Base-by-base conservation (phyloP, 257 asterid genomes). In the Verbascum thapsus region DNA sequence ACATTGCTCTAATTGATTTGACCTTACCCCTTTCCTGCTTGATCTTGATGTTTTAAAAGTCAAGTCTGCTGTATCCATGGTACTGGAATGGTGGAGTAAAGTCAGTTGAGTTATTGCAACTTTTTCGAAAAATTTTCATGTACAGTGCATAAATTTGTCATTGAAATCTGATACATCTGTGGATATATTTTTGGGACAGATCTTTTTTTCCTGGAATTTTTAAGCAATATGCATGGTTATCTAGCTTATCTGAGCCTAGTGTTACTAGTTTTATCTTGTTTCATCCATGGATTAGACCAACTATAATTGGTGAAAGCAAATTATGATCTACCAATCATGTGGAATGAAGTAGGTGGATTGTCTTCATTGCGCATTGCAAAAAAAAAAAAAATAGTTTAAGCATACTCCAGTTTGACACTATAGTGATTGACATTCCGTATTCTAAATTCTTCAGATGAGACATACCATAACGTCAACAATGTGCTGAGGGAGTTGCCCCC, bases 401-500 rank as follows among this genome's bases (percentile, higher is more conserved):
- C 41, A 10, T 44, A 47, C 62, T 54, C 37, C 57, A 23, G 23
- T 37, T 11, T 43, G 50, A 40, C 58, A 39, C 48, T 53, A 20
- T 63, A 19, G 49, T 42, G 16, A 45, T 42, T 82, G 55, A 74
- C 67, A 30, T 59, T 63, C 51, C 22, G 17, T 58, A 7, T 20
- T 67, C 58, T 17, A 18, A 43, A 22, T 69, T 44, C 43, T 78
- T 71, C 86, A 94, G 97, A 78, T 71, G 99, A 85, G 54, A 70
- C 90, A 34, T 94, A 78, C 77, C 83, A 83, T 72, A 87, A 74
- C 59, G 76, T 85, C 76, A 84, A 75, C 64, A 85, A 74, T 68
- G 97, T 90, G 74, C 61, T 94, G 81, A 81, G 90, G 81, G 95
- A 94, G 85, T 83, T 94, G 82, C 98, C 98, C 54, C 83, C 95